Conservation (phyloP, 2,329 filamentous ascomycete genomes). For the Sclerotinia glacialis region DNA sequence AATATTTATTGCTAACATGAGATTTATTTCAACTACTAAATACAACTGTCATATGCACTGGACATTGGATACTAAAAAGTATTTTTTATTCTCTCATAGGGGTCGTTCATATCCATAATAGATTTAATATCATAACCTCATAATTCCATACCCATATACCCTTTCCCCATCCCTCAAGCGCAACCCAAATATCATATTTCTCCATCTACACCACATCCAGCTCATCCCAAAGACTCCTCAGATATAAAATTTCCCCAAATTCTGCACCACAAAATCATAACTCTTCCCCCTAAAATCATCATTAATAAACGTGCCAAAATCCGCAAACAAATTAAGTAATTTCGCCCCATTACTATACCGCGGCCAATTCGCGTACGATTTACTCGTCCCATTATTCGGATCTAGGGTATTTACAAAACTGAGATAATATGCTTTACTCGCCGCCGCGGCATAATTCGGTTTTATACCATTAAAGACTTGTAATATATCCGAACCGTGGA, state of each 20-base stretch:
- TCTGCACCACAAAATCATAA: slow-evolving; percentile 43
- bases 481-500: slow-evolving; percentile 68
- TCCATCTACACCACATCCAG: background rate
- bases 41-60: too few species aligned
- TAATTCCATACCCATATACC: too few species aligned
- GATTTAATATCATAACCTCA: too few species aligned
- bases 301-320: slow-evolving; percentile 41
- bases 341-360: slow-evolving; percentile 46
- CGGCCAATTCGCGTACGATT: slow-evolving; percentile 50
- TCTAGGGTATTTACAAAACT: slow-evolving; percentile 69
- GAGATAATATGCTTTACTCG: slow-evolving; percentile 67
- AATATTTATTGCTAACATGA: too few species aligned
- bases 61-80: too few species aligned
- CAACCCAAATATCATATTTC: too few species aligned
- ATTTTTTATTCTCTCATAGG: too few species aligned
- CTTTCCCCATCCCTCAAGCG: background rate
- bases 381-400: slow-evolving; percentile 57
- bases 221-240: slow-evolving; percentile 3
- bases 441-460: slow-evolving; percentile 48
- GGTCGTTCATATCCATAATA: too few species aligned
- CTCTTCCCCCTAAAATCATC: slow-evolving; percentile 50
- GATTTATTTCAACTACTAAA: too few species aligned
- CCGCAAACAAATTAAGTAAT: slow-evolving; percentile 50
- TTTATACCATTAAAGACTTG: slow-evolving; percentile 56
- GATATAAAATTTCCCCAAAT: slow-evolving; percentile 32